Conservation (phyloP, 495 filamentous ascomycete species). For the Rhypophila decipiens region DNA sequence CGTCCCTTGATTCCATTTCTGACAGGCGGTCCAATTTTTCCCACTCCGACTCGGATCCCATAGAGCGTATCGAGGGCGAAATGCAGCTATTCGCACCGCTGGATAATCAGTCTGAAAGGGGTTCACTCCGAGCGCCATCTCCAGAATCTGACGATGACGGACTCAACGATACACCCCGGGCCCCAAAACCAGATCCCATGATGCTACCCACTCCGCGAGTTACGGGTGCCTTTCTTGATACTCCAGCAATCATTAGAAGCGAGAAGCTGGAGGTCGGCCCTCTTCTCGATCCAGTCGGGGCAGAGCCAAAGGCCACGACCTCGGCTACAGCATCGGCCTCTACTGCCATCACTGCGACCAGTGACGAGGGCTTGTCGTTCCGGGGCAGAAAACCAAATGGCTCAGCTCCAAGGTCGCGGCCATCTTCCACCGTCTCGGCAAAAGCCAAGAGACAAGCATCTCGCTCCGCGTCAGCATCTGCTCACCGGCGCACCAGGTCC, state of each 20-base stretch:
- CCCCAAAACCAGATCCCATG: slow-evolving; percentile 36
- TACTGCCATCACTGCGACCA: not conserved
- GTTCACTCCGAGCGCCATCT: slow-evolving; percentile 44
- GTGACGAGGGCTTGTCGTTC: not conserved
- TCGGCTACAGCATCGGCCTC: not conserved
- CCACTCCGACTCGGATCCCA: slow-evolving; percentile 48
- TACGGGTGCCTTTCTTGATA: slow-evolving; percentile 47
- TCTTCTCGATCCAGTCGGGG: not conserved
- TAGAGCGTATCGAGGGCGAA: slow-evolving; percentile 49
- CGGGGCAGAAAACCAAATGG: slow-evolving; percentile 2
- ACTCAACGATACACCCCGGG: slow-evolving; percentile 39
- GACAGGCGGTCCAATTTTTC: slow-evolving; percentile 33
- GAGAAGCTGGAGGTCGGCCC: slow-evolving; percentile 16
- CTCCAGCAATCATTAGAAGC: slow-evolving; percentile 37
- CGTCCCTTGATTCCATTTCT: slow-evolving; percentile 32
- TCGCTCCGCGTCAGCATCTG: slow-evolving; percentile 22
- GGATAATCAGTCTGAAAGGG: slow-evolving; percentile 48
- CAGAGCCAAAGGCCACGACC: not conserved
- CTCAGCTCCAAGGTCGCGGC: not conserved
- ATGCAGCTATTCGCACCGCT: slow-evolving; percentile 47
- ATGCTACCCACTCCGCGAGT: slow-evolving; percentile 45
- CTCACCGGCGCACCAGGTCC: slow-evolving; percentile 25
- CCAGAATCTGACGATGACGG: slow-evolving; percentile 27
- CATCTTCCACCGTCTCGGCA: slow-evolving; percentile 11
- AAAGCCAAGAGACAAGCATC: slow-evolving; percentile 10